Evolutionary conservation across 2,329 filamentous ascomycete genomes (phyloP).

Genomic region (Nannizziopsis barbatae): DNA sequence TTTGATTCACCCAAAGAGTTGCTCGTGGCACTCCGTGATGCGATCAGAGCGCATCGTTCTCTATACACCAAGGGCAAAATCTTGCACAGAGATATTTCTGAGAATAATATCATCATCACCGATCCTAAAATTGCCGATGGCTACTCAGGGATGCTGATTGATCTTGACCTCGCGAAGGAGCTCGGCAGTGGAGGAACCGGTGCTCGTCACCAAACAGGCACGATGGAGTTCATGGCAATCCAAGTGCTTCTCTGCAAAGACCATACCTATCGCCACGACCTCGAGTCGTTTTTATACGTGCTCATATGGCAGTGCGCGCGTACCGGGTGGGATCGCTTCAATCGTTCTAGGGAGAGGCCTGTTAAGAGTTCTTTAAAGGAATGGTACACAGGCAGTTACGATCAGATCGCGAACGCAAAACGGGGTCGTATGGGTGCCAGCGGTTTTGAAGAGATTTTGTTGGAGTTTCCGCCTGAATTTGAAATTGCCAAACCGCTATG

Average conservation of each 20-base stretch:
- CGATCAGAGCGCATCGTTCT: conserved; percentile 28
- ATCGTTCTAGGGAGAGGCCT: too few relatives aligned
- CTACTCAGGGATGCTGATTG: conserved; percentile 25
- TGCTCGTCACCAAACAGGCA: conserved; percentile 14
- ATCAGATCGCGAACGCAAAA: conserved; percentile 20
- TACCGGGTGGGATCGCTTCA: conserved; percentile 1
- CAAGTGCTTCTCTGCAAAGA: too few relatives aligned
- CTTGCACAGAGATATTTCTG: conserved; percentile 30
- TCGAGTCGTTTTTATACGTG: too few relatives aligned
- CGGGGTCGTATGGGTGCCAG: conserved; percentile 14
- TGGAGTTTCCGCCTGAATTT: conserved; percentile 20
- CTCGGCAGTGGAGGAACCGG: conserved; percentile 15
- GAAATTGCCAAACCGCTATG: conserved; percentile 20
- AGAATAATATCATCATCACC: conserved; percentile 32
- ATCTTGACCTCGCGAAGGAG: conserved; percentile 27
- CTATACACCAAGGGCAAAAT: conserved; percentile 26
- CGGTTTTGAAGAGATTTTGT: conserved; percentile 19
- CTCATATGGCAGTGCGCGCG: conserved; percentile 19
- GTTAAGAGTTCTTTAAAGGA: neutral
- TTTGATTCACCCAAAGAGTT: conserved; percentile 26
- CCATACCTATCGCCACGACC: too few relatives aligned
- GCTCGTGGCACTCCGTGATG: conserved; percentile 26
- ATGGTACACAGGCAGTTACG: conserved; percentile 16
- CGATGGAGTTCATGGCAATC: too few relatives aligned
- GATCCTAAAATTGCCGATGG: conserved; percentile 14